Evolutionary conservation across 257 asterid species (phyloP).

Genomic region (Anisodus tanguticus): DNA sequence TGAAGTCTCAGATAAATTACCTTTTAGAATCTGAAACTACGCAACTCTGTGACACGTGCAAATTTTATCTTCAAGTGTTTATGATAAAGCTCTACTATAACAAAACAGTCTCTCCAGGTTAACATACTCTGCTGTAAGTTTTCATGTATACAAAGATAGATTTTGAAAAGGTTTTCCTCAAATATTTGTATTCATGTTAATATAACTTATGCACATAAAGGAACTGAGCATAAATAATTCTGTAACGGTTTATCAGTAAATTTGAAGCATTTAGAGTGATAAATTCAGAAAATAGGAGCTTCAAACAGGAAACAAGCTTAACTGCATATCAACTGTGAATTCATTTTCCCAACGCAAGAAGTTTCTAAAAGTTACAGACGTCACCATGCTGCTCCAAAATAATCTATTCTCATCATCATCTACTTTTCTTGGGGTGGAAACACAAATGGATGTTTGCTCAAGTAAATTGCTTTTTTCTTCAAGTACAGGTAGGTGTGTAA

Average conservation of each 20-base stretch:
- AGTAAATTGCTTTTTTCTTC: not conserved
- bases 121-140: not conserved
- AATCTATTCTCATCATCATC: constrained; percentile 4
- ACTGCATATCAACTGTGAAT: not conserved
- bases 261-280: constrained; percentile 8
- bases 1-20: not conserved
- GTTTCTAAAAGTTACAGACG: not conserved
- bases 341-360: not conserved
- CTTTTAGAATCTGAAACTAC: not conserved
- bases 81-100: not conserved
- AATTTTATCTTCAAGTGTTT: not conserved
- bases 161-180: not conserved
- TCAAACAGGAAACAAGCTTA: not conserved
- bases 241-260: not conserved
- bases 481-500: not conserved
- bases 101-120: not conserved
- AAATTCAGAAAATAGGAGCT: not conserved
- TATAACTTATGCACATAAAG: not conserved
- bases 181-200: not conserved
- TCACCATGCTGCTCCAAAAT: not conserved
- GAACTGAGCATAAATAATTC: not conserved
- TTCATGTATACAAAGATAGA: not conserved
- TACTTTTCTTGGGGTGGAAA: not conserved
- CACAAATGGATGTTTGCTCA: not conserved
- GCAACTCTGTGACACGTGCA: not conserved